Evolutionary conservation across 2,329 filamentous ascomycete genomes (phyloP).

Genomic region (Calonectria ilicicola): DNA sequence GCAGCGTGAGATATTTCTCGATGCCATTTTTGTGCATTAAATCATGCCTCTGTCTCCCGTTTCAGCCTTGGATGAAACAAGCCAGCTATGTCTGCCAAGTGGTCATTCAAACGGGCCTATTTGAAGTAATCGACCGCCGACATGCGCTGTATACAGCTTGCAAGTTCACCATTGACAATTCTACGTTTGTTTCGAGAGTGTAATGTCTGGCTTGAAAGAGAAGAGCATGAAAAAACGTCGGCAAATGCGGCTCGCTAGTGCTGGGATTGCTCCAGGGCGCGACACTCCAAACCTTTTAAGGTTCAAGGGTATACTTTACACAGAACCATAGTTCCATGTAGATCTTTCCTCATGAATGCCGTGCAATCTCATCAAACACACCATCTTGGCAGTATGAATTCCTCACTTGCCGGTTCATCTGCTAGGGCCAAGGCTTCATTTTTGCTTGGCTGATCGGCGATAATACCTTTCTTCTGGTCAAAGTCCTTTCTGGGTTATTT

Average conservation of each 20-base stretch:
- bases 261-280: background rate
- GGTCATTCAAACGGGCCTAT: too few relatives aligned
- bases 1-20: background rate
- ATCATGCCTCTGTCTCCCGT: background rate
- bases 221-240: background rate
- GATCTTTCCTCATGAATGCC: background rate
- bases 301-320: background rate
- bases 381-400: background rate
- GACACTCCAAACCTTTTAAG: background rate
- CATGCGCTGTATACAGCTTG: background rate
- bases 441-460: background rate
- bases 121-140: background rate
- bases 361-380: background rate
- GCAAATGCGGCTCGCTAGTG: background rate
- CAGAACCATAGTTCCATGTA: background rate
- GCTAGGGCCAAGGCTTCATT: background rate
- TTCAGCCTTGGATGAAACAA: background rate
- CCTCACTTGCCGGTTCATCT: background rate
- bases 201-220: background rate
- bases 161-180: background rate
- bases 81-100: background rate
- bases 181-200: background rate
- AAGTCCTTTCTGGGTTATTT: background rate
- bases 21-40: background rate
- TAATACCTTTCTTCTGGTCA: background rate